Base-by-base conservation (phyloP, 2,329 filamentous ascomycete species). In the Fusarium brachygibbosum region DNA sequence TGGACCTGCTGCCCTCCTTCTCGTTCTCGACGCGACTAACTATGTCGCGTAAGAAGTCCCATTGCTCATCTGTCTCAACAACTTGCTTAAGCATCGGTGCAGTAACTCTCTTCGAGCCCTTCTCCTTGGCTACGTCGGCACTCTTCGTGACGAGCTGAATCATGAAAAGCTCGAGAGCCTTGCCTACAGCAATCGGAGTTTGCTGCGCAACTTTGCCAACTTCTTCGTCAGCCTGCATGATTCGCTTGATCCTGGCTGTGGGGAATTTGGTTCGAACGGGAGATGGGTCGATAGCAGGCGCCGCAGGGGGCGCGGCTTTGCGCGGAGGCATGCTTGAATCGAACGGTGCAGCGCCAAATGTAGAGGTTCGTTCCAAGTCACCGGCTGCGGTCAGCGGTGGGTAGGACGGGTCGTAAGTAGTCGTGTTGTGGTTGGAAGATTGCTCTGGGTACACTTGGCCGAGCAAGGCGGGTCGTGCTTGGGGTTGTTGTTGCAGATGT, bases 181-280 rank as follows among this genome's bases (percentile, higher is more conserved):
- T 98, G 72, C 93, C 93, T 44, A 98, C 95, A 28, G 95, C 96
- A 58, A 97, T 97, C 17, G 95, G 95, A 1, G 96, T 98, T 66
- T 98, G 96, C 80, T 99, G 96, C 6, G 96, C 94, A 12, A 99
- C 96, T 82, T 99, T 99, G 66, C 96, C 96, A 1, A 99, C 94
- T 78, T 99, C 96, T 77, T 99, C 96, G 76, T 99, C 96, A 13
- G 95, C 95, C 82, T 99, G 96, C 96, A 99, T 98, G 76, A 99
- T 98, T 52, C 96, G 90, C 85, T 99, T 99, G 84, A 99, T 99
- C 66, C 96, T 88, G 16, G 96, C 96, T 32, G 97, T 97, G 2
- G 96, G 96, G 76, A 99, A 99, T 76, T 98, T 98, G 34, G 95
- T 98, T 80, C 89, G 93, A 74, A 99, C 93, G 42, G 93, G 86